Base-by-base conservation (phyloP, 2,329 filamentous ascomycete species). In the Penicillium aurantiogriseum region DNA sequence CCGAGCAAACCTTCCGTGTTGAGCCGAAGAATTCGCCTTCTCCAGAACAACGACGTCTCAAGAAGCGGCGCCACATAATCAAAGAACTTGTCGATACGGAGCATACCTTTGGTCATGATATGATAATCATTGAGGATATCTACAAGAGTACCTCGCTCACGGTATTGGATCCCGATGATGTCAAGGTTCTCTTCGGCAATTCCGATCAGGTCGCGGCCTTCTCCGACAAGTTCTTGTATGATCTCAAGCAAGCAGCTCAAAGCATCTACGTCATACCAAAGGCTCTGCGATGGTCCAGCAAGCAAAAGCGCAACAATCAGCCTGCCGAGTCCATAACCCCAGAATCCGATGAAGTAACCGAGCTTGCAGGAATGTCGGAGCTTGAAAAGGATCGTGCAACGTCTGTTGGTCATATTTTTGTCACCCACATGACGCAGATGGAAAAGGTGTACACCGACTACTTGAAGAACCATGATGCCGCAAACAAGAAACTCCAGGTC, bases 41-140 rank as follows among this genome's bases (percentile, higher is more conserved):
- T 4, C 74, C 74, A 2, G 74, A 73, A 46, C 73, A 77, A 57
- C 69, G 70, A 19, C 86, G 89, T n/a, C 79, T 97, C 9, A 85
- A 85, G 49, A 89, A 93, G 71, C 88, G 94, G 21, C 86, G 88
- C 54, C 86, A 95, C 71, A 86, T 95, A 47, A 88, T 97, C 67
- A 92, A 93, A 70, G 94, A 99, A 74, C 80, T 99, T 38, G 84
- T 97, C 45, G 92, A 97, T 68, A 99, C 94, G 0, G 94, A 99
- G 72, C 87, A 91, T 47, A 87, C 88, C 6, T 97, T 96, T 74
- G 87, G 95, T 56, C 86, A 91, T 62, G 94, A 99, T 72, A 93
- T 99, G 91, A 96, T 92, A 72, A 93, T 99, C 52, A 89, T 96
- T 2, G 91, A 96, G 69, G 92, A 97, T 70, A 97, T 99, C 54